Percentiles rank a stretch among this genome's conserved stretches.
Evolutionary conservation across 1,284 basidiomycete species (phyloP).

Genomic region (Grifola frondosa): DNA sequence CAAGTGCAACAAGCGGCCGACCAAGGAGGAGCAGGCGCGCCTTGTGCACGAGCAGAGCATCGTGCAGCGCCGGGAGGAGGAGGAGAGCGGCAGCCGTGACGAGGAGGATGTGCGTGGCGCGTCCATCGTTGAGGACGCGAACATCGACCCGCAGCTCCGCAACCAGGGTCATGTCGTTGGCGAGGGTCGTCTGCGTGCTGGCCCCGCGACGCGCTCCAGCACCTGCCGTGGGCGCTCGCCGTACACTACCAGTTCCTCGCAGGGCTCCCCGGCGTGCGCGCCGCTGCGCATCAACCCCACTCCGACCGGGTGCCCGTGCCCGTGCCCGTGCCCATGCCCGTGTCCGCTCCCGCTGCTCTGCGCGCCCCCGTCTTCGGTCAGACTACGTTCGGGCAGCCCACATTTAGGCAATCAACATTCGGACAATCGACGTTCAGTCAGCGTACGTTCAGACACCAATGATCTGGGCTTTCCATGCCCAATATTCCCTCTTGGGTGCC

Average conservation of each 20-base stretch:
- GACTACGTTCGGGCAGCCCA: conserved; percentile 9
- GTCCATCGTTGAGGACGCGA: conserved; percentile 25
- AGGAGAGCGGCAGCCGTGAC: conserved; percentile 11
- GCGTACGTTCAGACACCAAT: too few relatives aligned
- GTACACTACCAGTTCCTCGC: too few relatives aligned
- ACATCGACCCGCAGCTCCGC: conserved; percentile 37
- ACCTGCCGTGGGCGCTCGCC: conserved; percentile 19
- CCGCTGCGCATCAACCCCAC: not conserved
- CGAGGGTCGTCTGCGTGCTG: conserved; percentile 17
- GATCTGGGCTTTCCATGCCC: too few relatives aligned
- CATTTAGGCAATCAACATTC: conserved; percentile 9
- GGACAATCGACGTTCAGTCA: too few relatives aligned
- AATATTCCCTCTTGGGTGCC: too few relatives aligned
- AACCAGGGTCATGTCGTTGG: conserved; percentile 35
- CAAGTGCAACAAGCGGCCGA: conserved; percentile 49
- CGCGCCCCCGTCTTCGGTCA: conserved; percentile 5
- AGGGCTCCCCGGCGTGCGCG: not conserved
- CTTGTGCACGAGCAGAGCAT: too few relatives aligned
- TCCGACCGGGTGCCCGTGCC: not conserved
- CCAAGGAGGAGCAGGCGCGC: conserved; percentile 19
- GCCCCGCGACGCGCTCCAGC: conserved; percentile 11
- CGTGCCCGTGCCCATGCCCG: not conserved
- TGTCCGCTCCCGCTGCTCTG: not conserved
- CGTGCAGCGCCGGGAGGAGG: conserved; percentile 3
- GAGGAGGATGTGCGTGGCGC: conserved; percentile 15